Percentiles rank a stretch among this genome's conserved stretches.
These are phyloP conservation scores for Rhizopus stolonifer DNA, from an alignment of 371 early-diverging fungal species.

Conservation along the genomic window DNA sequence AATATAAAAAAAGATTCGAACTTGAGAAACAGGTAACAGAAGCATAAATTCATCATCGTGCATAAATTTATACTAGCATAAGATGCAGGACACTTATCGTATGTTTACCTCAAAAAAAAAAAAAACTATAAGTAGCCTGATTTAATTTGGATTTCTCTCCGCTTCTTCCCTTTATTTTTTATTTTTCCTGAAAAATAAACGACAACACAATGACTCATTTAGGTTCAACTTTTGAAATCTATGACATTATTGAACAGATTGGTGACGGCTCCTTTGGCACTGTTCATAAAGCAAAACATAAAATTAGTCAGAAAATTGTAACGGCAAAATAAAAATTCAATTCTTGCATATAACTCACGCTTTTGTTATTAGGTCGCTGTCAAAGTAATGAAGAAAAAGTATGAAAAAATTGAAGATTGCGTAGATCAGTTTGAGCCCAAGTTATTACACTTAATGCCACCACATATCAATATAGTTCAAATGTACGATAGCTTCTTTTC, in stretches of 20 bases:
- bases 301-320: constrained; percentile 76
- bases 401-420: constrained; percentile 76
- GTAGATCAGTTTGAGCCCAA: constrained; percentile 74
- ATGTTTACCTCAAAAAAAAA: constrained; percentile 3
- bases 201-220: constrained; percentile 31
- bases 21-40: constrained; percentile 12
- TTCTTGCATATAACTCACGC: too few species aligned
- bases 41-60: neutral
- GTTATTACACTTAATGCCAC: constrained; percentile 64
- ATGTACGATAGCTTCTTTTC: constrained; percentile 85
- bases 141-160: neutral
- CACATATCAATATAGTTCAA: constrained; percentile 82
- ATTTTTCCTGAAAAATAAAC: constrained; percentile 11
- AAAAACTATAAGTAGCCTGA: neutral
- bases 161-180: constrained; percentile 5
- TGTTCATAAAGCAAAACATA: constrained; percentile 78
- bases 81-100: constrained; percentile 10
- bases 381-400: constrained; percentile 94
- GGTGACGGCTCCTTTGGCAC: constrained; percentile 95
- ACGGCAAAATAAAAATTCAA: neutral
- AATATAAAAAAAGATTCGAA: constrained; percentile 1
- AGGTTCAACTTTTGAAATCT: constrained; percentile 56
- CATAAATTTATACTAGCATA: neutral
- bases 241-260: constrained; percentile 74
- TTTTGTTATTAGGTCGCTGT: constrained; percentile 76